These are phyloP conservation scores for Coemansia sp. DNA, from an alignment of 192 early-diverging fungal species.

Conservation along the genomic window DNA sequence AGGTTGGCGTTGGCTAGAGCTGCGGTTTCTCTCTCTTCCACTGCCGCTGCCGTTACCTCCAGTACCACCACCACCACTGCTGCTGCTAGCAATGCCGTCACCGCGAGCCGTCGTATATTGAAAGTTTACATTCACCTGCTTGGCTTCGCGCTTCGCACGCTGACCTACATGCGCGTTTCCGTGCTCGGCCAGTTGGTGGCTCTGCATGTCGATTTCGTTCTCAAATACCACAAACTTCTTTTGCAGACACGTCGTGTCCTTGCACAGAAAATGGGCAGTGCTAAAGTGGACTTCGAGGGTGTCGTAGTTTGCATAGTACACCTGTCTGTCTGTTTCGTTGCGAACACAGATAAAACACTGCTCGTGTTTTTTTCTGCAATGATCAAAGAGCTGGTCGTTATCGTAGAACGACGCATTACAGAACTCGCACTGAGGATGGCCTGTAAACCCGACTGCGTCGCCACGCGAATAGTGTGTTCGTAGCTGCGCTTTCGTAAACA, in stretches of 20 bases:
- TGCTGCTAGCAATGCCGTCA: conserved; percentile 4
- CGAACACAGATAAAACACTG: conserved; percentile 88
- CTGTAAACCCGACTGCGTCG: conserved; percentile 70
- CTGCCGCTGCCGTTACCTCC: too few species aligned
- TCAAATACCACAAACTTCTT: conserved; percentile 97
- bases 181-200: conserved; percentile 72
- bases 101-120: conserved; percentile 21
- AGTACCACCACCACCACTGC: too few species aligned
- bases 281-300: conserved; percentile 82
- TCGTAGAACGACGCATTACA: conserved; percentile 83
- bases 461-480: conserved; percentile 75
- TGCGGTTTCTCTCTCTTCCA: too few species aligned
- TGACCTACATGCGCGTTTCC: conserved; percentile 32
- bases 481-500: conserved; percentile 77
- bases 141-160: conserved; percentile 38
- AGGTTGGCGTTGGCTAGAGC: conserved; percentile 5
- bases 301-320: conserved; percentile 85
- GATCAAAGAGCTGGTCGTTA: conserved; percentile 91
- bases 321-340: conserved; percentile 68
- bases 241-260: conserved; percentile 78
- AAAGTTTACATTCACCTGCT: conserved; percentile 40
- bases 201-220: conserved; percentile 86
- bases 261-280: conserved; percentile 79
- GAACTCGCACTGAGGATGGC: conserved; percentile 92
- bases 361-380: conserved; percentile 91